Evolutionary conservation across 768 basidiomycete genomes (phyloP), one percentile per base, ranked within the genome.

Genomic region (Lyophyllum decastes): DNA sequence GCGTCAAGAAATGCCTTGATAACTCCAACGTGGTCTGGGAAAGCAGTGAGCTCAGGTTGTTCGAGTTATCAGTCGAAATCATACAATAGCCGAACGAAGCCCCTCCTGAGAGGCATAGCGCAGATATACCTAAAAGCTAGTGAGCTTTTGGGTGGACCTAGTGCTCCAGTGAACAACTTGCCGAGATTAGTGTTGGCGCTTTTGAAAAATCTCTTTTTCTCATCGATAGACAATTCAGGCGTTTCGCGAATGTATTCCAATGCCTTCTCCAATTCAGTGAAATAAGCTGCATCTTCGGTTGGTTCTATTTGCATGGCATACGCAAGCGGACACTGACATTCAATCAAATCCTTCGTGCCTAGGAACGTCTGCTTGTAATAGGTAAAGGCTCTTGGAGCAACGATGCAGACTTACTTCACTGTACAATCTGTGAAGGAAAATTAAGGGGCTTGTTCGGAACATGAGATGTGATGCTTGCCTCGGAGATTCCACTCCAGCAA

Each of bases 91-190:
- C 95, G 68, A 98, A 96, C 0, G 89, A 88, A 8, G 92, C 97
- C 6, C 97, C 96, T 16, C 97, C 97, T n/a, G 92, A 94, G 11
- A 99, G 81, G 71, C 96, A 98, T 4, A 99, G 75, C 0, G 97
- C 96, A 40, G 92, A 90, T 3, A 90, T 86, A 22, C 81, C 81
- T 80, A 48, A 30, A 44, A 43, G 51, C 16, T 12, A 21, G 35
- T 56, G 54, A 52, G 48, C 10, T 47, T 45, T 7, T 35, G 45
- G 24, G 4, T 38, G 35, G 10, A 35, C 16, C 48, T 43, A 26
- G 22, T n/a, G 30, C 41, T 16, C 17, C 26, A 17, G 26, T 10
- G 19, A 17, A 24, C 1, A 30, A 16, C 22, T 47, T 54, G 70
- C 96, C 96, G 11, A 95, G 80, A 73, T 97, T 95, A 48, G 90